Evolutionary conservation across 352 stramenopile genomes (phyloP).

Genomic region (Phytophthora uliginosa): DNA sequence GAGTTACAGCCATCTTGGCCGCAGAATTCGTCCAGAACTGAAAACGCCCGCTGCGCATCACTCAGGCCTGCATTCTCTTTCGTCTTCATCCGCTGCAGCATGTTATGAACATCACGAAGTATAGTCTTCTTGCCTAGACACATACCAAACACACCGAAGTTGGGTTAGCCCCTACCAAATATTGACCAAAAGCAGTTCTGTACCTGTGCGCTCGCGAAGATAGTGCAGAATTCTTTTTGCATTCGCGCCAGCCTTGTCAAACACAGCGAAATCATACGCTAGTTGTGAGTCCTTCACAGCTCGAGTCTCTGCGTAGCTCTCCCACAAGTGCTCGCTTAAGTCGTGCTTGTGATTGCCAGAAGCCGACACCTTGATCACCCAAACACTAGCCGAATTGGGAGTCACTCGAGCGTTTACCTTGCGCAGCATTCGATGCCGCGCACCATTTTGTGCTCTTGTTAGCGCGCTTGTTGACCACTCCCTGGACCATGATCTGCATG

Average conservation of each 20-base stretch:
- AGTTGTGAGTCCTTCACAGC: neutral
- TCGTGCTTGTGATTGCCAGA: neutral
- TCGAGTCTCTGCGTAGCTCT: neutral
- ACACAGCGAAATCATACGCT: neutral
- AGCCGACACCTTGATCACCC: neutral
- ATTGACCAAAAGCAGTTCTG: neutral
- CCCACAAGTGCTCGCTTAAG: neutral
- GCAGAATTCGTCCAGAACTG: slow-evolving; percentile 9
- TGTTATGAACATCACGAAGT: slow-evolving; percentile 18
- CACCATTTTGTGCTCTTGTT: neutral
- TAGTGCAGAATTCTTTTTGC: neutral
- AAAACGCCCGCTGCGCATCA: slow-evolving; percentile 1
- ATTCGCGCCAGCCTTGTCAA: neutral
- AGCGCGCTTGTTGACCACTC: neutral
- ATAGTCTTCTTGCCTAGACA: slow-evolving; percentile 10
- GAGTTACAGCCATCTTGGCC: neutral
- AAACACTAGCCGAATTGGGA: neutral
- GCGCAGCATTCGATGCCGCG: neutral
- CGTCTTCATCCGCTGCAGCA: slow-evolving; percentile 7
- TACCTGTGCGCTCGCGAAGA: neutral
- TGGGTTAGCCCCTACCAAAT: neutral
- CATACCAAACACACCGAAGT: neutral
- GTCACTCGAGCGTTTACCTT: neutral
- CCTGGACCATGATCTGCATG: neutral
- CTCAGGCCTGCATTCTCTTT: neutral